A percentile compares a stretch with the other conserved stretches of the same genome.
These are phyloP conservation scores for Lentinula sp. DNA, from an alignment of 768 basidiomycete genomes.

Conservation along the genomic window DNA sequence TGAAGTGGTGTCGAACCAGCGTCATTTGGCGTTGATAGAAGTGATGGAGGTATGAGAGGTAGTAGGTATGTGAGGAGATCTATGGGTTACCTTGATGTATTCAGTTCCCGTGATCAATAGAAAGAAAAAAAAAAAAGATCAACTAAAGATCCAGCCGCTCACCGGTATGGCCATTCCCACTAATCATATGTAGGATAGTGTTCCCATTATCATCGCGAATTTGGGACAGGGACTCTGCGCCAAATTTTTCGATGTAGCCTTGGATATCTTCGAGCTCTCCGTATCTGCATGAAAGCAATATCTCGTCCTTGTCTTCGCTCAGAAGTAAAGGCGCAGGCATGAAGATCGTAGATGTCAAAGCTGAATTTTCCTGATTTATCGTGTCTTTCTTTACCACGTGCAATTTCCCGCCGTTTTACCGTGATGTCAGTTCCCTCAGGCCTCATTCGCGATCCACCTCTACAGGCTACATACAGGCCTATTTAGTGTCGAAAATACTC, in stretches of 20 bases:
- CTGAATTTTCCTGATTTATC: not conserved
- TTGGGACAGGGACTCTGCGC: slow-evolving; percentile 36
- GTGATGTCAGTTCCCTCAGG: no score
- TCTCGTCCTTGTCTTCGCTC: slow-evolving; percentile 58
- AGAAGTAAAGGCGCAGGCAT: slow-evolving; percentile 30
- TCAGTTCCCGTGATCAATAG: slow-evolving; percentile 24
- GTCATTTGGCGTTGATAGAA: slow-evolving; percentile 59
- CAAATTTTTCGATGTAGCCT: slow-evolving; percentile 56
- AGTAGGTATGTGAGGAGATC: slow-evolving; percentile 76
- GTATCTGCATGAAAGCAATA: slow-evolving; percentile 81
- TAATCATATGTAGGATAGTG: slow-evolving; percentile 79
- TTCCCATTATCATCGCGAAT: slow-evolving; percentile 75
- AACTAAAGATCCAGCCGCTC: slow-evolving; percentile 15
- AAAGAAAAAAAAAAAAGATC: not conserved
- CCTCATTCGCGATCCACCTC: no score
- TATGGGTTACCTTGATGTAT: slow-evolving; percentile 42
- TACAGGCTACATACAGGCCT: no score
- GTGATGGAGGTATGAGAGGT: slow-evolving; percentile 44
- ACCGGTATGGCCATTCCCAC: slow-evolving; percentile 89
- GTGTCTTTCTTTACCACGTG: not conserved
- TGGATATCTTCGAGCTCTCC: slow-evolving; percentile 81
- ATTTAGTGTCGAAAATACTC: no score
- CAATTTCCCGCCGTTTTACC: no score
- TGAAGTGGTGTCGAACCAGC: slow-evolving; percentile 83
- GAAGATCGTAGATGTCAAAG: not conserved